Conservation (phyloP, 345 rosid genomes). For the Orychophragmus violaceus region DNA sequence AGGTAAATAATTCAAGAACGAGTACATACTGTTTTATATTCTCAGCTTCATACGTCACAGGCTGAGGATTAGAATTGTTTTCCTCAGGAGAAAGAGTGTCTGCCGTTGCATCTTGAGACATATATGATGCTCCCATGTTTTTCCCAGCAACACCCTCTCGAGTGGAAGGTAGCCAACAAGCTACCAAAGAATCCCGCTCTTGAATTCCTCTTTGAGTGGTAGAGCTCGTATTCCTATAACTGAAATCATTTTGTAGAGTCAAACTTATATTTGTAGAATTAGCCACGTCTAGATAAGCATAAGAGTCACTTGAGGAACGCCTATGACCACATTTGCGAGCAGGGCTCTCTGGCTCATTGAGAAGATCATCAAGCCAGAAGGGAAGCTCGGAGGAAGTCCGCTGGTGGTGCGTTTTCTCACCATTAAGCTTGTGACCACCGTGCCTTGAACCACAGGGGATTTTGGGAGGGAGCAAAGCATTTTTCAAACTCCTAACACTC, state of each 20-base stretch:
- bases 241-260: conserved; percentile 52
- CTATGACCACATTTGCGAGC: conserved; percentile 81
- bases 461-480: conserved; percentile 88
- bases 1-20: background rate
- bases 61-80: conserved; percentile 36
- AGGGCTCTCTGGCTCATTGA: conserved; percentile 92
- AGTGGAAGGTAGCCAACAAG: conserved; percentile 38
- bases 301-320: conserved; percentile 96
- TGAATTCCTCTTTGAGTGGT: conserved; percentile 56
- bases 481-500: conserved; percentile 50
- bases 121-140: conserved; percentile 42
- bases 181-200: conserved; percentile 54
- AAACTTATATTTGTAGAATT: conserved; percentile 50
- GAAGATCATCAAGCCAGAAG: conserved; percentile 98
- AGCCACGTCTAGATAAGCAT: conserved; percentile 64
- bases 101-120: conserved; percentile 44
- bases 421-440: conserved; percentile 58
- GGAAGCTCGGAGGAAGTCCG: conserved; percentile 97
- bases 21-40: conserved; percentile 65
- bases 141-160: conserved; percentile 46
- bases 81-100: conserved; percentile 48
- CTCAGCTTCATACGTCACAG: conserved; percentile 53
- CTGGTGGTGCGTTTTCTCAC: conserved; percentile 56
- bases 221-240: conserved; percentile 34
- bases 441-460: conserved; percentile 79